Base-by-base conservation (phyloP, 805 yeast genomes). In the Ogataea allantospora region DNA sequence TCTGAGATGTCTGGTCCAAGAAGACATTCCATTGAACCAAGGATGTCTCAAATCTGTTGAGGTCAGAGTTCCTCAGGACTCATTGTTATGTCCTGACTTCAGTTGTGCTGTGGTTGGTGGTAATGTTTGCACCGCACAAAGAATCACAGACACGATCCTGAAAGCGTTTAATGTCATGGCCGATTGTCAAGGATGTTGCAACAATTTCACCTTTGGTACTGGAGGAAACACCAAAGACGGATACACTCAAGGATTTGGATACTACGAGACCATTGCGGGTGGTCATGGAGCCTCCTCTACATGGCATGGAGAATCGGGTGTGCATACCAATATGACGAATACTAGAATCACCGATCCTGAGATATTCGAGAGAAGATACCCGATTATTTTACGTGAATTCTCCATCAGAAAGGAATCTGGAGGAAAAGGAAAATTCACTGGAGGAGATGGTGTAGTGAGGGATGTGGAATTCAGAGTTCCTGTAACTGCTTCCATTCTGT, bases 91-190 rank as follows among this genome's bases (percentile, higher is more conserved):
- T 16, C 97, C 98, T 2, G 75, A 80, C 12, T 73, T 73, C 26
- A 89, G 85, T 11, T 91, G 95, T 32, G 99, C 97, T 2, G 95
- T 88, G 23, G 97, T 91, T 13, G 93, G 89, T 30, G 96, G 96
- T 7, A 91, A 91, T 59, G 97, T 91, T 6, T 83, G 89, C 63
- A 91, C 98, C 1, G 83, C 96, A 2, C 98, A 93, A 62, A 73
- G 97, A 51, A 79, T 93, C 31, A 88, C 95, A 0, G 97, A 88
- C 62, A 91, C 85, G 2, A 77, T 93, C 26, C 68, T 91, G 54
- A 82, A 81, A 52, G 93, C 98, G 0, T 88, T 93, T 58, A 71
- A 76, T 44, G 88, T 88, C 3, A 84, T 88, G 67, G 97, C 97
- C 2, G 96, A 88, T 47, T 88, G 96, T 1, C 98, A 91, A 63